Evolutionary conservation across 192 early-diverging fungal species (phyloP), one percentile per base, ranked within the genome.

Genomic region (Radiomyces spectabilis): DNA sequence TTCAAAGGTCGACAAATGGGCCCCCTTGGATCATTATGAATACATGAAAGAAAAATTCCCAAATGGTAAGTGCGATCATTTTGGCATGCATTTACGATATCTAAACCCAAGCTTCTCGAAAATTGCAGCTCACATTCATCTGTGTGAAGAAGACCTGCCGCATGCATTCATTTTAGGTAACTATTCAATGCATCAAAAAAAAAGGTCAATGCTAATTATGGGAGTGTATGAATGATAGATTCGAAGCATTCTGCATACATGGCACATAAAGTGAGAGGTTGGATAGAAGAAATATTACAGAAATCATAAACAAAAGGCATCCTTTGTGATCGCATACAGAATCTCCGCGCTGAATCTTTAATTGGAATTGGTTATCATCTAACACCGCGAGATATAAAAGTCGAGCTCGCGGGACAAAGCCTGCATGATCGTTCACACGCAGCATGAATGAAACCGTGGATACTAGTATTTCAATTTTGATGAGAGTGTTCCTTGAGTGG

Each of bases 91-190:
- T n/a, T n/a, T n/a, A n/a, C n/a, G n/a, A n/a, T n/a, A n/a, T n/a
- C n/a, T n/a, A n/a, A n/a, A n/a, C n/a, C n/a, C n/a, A n/a, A n/a
- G n/a, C n/a, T n/a, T n/a, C n/a, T n/a, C n/a, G n/a, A n/a, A n/a
- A 16, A 34, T 51, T 27, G 21, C 39, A 68, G 65, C 58, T 4
- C 47, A 55, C 18, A 76, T 86, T 29, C 45, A 70, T 8, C 42
- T 91, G 24, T 94, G 92, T 63, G 66, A 80, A n/a, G 72, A 82
- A 18, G 78, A 80, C 16, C 66, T 88, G 30, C 81, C 85, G 35
- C 92, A 94, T 72, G 85, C 89, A 32, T 94, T 94, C 71, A 85
- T 91, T 19, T 33, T 89, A 21, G 74, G 76, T 42, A 69, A 76
- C 3, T 54, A 63, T 69, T 41, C 69, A 78, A 22, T 52, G 65